Base-by-base conservation (phyloP, 1,139 yeast genomes). In the Kazachstania sp. region DNA sequence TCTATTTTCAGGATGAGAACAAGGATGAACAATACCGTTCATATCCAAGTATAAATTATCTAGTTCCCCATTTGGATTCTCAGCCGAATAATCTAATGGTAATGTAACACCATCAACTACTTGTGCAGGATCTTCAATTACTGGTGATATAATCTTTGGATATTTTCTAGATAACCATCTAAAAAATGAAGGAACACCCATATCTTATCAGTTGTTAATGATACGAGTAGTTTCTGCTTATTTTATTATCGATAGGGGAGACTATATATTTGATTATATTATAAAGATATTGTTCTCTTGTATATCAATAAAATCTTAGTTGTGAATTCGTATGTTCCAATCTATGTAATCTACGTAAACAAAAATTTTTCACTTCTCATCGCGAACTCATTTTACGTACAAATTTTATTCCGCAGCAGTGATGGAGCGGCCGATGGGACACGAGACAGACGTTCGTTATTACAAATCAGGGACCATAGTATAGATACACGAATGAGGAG, bases 11-110 rank as follows among this genome's bases (percentile, higher is more conserved):
- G 97, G 97, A 67, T 90, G 97, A 1, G 96, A 83, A 73, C 97
- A 90, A 0, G 97, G 97, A 71, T 90, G 97, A 4, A 90, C 97
- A 64, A 90, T 90, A 71, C 96, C 97, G 61, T 90, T 90, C 97
- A 90, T 90, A 69, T 90, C 97, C 52, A 90, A 72, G 62, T 90
- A 90, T 44, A 90, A 68, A 63, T 90, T 90, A 63, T 90, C 97
- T 46, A 88, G 71, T 68, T 92, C 98, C 23, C 97, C 98, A 68
- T 94, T 94, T 13, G 95, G 96, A 63, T 94, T 94, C 11, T 95
- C 83, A 49, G 79, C 79, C 37, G 79, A 66, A 64, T 84, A 88
- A 54, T 75, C 77, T 11, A 84, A 75, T 1, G 90, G 94, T 48
- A 77, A 76, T 37, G 71, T 71, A 12, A 75, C 72, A 13, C 81